A percentile compares a stretch with the other conserved stretches of the same genome.
Conservation (phyloP, 352 stramenopile species). For the Thraustotheca clavata region DNA sequence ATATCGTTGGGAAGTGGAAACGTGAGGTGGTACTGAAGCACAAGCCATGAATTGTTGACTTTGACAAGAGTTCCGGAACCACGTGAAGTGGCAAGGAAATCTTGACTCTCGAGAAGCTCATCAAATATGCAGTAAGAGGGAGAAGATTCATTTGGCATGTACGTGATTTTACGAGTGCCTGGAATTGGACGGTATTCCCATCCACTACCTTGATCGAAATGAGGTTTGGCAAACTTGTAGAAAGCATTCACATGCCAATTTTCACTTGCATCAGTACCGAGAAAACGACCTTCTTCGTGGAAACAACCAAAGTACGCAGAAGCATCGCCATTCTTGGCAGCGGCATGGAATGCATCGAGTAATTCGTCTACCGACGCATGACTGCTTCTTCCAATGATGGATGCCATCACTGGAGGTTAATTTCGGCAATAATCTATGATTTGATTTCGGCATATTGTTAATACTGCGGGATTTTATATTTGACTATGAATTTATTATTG, state of each 20-base stretch:
- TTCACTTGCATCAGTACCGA: slow-evolving; percentile 11
- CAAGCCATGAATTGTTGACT: not conserved
- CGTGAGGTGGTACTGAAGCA: slow-evolving; percentile 14
- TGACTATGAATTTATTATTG: too few relatives aligned
- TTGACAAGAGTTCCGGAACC: slow-evolving; percentile 14
- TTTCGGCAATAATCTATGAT: too few relatives aligned
- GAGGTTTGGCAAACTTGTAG: slow-evolving; percentile 7
- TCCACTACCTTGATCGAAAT: slow-evolving; percentile 4
- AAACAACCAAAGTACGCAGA: slow-evolving; percentile 19
- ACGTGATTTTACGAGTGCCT: slow-evolving; percentile 9
- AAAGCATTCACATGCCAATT: slow-evolving; percentile 21
- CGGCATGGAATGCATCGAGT: slow-evolving; percentile 16
- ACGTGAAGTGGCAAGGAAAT: slow-evolving; percentile 17
- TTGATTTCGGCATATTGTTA: too few relatives aligned
- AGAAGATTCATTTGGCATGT: not conserved
- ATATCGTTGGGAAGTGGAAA: slow-evolving; percentile 21
- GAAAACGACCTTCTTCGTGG: slow-evolving; percentile 14
- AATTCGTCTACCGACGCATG: slow-evolving; percentile 2
- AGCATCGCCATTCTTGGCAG: not conserved
- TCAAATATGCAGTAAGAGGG: slow-evolving; percentile 16
- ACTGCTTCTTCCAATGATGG: not conserved
- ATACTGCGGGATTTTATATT: too few relatives aligned
- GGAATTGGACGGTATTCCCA: slow-evolving; percentile 14
- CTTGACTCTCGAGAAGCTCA: slow-evolving; percentile 12
- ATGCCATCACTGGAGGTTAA: too few relatives aligned